These are phyloP conservation scores for Strobilomyces echinocephalus DNA, from an alignment of 768 basidiomycete species.

Conservation along the genomic window DNA sequence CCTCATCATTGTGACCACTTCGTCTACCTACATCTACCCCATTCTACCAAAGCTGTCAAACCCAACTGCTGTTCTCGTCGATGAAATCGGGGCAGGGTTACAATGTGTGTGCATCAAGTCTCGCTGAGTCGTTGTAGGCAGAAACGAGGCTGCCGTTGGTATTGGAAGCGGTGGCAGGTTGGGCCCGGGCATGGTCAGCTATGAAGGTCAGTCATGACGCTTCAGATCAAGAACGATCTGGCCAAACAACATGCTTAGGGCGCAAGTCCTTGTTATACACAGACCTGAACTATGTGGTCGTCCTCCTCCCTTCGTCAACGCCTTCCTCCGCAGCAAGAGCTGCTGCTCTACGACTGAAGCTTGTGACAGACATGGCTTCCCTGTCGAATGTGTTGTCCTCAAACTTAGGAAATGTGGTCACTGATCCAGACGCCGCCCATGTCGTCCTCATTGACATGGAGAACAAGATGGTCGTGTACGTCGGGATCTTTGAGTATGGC, in stretches of 20 bases:
- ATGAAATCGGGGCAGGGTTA: conserved; percentile 81
- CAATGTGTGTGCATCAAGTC: conserved; percentile 76
- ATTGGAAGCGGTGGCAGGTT: conserved; percentile 80
- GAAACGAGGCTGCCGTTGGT: conserved; percentile 88
- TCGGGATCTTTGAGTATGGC: conserved; percentile 75
- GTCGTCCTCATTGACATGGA: conserved; percentile 88
- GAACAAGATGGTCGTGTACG: conserved; percentile 86
- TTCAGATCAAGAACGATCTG: not conserved
- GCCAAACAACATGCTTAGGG: conserved; percentile 11
- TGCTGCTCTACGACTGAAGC: conserved; percentile 17
- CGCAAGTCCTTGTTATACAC: conserved; percentile 70
- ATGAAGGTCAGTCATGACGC: conserved; percentile 64
- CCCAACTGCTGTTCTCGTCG: conserved; percentile 62
- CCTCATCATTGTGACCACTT: conserved; percentile 87
- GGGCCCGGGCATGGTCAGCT: conserved; percentile 81
- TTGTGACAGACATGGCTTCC: conserved; percentile 13
- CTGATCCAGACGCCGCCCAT: conserved; percentile 61
- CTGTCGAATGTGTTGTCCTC: conserved; percentile 3
- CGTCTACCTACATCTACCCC: conserved; percentile 71
- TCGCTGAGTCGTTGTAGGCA: conserved; percentile 76
- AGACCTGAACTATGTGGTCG: conserved; percentile 80
- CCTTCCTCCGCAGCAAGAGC: conserved; percentile 59
- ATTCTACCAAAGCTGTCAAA: conserved; percentile 69
- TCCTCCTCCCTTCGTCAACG: conserved; percentile 81
- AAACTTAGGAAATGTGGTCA: conserved; percentile 36